Evolutionary conservation across 192 early-diverging fungal species (phyloP), one percentile per base, ranked within the genome.

Genomic region (Coemansia asiatica): DNA sequence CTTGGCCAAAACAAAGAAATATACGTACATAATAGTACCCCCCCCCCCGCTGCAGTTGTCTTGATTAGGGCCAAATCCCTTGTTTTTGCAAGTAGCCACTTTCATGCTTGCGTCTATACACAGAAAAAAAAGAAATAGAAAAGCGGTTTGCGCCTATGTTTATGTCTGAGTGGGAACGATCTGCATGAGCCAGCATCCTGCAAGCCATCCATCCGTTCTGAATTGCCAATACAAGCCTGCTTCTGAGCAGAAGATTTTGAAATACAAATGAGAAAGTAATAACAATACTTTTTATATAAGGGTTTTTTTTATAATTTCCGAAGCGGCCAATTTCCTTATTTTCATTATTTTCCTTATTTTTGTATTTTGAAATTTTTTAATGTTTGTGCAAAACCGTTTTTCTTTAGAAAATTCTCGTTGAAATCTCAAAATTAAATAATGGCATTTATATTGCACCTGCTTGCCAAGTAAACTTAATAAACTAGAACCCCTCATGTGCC

Each of bases 131-230:
- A 65, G 38, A 65, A 65, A 47, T 47, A 10, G n/a, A n/a, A n/a
- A n/a, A 28, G 26, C 53, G 25, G 25, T 28, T 55, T 55, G 26
- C 25, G 15, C 16, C 28, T n/a, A 29, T 55, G 21, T 29, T 29
- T 29, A 0, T 15, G 12, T 29, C 27, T 27, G 4, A 27, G 53
- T 55, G 53, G 53, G 53, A 55, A 55, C 27, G 54, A 65, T 28
- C 63, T 65, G 54, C 54, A 47, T n/a, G 38, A 65, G 63, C 26
- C 22, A 55, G 29, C 25, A 55, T 15, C 29, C 53, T 55, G 53
- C 53, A 55, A 55, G 53, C 53, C 53, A 55, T 55, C 53, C 53
- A 55, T 55, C 16, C 22, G 26, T 53, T 53, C 23, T 53, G 23
- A 26, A 53, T 53, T 53, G 26, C 23, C 50, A 27, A 27, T 27